phyloP scores from a whole-genome alignment of 2,329 filamentous ascomycete genomes.

The Fusarium cicatricum region DNA sequence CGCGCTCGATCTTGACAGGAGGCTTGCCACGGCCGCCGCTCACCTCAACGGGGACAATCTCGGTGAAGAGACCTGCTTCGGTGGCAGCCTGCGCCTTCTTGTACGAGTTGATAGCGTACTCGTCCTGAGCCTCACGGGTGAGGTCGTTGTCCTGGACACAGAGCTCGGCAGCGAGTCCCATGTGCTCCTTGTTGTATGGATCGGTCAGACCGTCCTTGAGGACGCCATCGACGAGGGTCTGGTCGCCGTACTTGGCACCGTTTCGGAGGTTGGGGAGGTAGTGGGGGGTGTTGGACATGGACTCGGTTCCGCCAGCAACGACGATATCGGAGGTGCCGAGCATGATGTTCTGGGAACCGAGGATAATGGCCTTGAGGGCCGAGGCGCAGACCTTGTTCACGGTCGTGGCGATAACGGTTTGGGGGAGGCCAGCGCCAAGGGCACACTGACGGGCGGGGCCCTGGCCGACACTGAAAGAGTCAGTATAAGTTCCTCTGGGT shows the following conservation, averaged over 20 bases:
- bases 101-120: conserved; percentile 95
- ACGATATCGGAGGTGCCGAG: conserved; percentile 93
- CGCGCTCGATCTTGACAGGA: conserved; percentile 77
- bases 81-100: conserved; percentile 90
- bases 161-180: conserved; percentile 93
- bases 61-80: conserved; percentile 81
- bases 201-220: conserved; percentile 95
- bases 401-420: conserved; percentile 85
- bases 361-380: conserved; percentile 89
- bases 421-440: conserved; percentile 83
- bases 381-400: conserved; percentile 99
- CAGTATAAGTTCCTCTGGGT: conserved; percentile 9
- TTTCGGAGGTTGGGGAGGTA: conserved; percentile 88
- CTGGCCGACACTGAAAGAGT: conserved; percentile 78
- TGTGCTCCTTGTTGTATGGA: conserved; percentile 95
- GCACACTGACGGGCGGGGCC: conserved; percentile 96
- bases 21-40: conserved; percentile 92
- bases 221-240: conserved; percentile 87
- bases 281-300: conserved; percentile 98
- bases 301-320: conserved; percentile 94
- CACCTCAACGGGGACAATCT: conserved; percentile 91
- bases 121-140: conserved; percentile 86
- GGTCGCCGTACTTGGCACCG: conserved; percentile 94
- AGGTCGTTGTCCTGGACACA: conserved; percentile 86
- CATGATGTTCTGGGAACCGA: conserved; percentile 97